Evolutionary conservation across 106 monocot species (phyloP).

Genomic region (Allium fistulosum): DNA sequence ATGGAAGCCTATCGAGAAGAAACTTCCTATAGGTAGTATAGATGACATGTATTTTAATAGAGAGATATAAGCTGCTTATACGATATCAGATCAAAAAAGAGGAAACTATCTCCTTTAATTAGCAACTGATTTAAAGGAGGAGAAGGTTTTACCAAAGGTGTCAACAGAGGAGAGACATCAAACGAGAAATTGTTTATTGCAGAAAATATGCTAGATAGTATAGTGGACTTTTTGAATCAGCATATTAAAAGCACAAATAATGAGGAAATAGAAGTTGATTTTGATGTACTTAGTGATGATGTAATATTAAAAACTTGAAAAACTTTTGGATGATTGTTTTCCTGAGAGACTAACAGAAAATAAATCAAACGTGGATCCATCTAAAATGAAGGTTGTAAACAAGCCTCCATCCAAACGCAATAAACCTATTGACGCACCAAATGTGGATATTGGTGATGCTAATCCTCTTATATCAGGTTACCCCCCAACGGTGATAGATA

Average conservation of each 20-base stretch:
- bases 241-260: conserved; percentile 25
- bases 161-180: conserved; percentile 47
- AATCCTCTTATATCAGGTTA: conserved; percentile 69
- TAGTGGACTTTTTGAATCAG: conserved; percentile 56
- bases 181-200: conserved; percentile 37
- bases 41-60: conserved; percentile 15
- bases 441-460: conserved; percentile 79
- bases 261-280: conserved; percentile 79
- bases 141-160: conserved; percentile 37
- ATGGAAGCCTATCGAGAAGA: conserved; percentile 91
- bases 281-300: conserved; percentile 56
- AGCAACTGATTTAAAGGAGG: conserved; percentile 17
- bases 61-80: conserved; percentile 10
- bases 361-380: conserved; percentile 11
- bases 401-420: conserved; percentile 49
- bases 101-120: conserved; percentile 24
- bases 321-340: conserved; percentile 53
- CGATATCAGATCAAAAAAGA: conserved; percentile 31
- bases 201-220: conserved; percentile 51
- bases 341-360: conserved; percentile 16
- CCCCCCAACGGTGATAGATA: conserved; percentile 72
- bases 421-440: conserved; percentile 63
- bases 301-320: conserved; percentile 52
- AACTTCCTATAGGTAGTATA: conserved; percentile 18
- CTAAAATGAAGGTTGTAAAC: conserved; percentile 60